These are phyloP conservation scores for Coelastrella sp. DNA, from an alignment of 139 green algal genomes.

Conservation along the genomic window DNA sequence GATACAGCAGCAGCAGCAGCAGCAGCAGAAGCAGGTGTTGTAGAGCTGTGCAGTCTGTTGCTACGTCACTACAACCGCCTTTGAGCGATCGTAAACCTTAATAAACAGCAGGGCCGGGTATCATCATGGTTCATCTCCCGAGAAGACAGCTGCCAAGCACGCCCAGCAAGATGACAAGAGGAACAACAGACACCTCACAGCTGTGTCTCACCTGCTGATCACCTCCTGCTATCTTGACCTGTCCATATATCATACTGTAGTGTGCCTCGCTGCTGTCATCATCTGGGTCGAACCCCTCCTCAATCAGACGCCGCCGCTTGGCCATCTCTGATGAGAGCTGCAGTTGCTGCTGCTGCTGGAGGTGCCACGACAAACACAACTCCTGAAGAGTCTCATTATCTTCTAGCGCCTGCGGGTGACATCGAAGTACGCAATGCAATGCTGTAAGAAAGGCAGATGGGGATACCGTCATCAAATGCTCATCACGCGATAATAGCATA, in stretches of 20 bases:
- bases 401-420: not conserved
- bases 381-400: conserved; percentile 37
- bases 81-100: too few species aligned
- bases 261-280: not conserved
- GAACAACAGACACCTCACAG: not conserved
- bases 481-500: not conserved
- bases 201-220: not conserved
- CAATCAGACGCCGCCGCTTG: conserved; percentile 4
- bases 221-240: not conserved
- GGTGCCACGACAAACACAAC: conserved; percentile 52
- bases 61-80: too few species aligned
- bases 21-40: not conserved
- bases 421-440: not conserved
- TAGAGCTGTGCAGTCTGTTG: not conserved
- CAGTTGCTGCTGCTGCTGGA: conserved; percentile 32
- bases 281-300: conserved; percentile 12
- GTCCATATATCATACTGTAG: conserved; percentile 20
- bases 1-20: not conserved
- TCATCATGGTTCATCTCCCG: not conserved
- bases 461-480: not conserved
- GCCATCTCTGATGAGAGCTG: conserved; percentile 14
- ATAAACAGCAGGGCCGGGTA: not conserved
- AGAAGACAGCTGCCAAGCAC: not conserved
- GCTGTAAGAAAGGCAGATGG: not conserved
- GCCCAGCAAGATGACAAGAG: not conserved